Conservation (phyloP, 192 early-diverging fungal genomes). For the Coemansia sp. region DNA sequence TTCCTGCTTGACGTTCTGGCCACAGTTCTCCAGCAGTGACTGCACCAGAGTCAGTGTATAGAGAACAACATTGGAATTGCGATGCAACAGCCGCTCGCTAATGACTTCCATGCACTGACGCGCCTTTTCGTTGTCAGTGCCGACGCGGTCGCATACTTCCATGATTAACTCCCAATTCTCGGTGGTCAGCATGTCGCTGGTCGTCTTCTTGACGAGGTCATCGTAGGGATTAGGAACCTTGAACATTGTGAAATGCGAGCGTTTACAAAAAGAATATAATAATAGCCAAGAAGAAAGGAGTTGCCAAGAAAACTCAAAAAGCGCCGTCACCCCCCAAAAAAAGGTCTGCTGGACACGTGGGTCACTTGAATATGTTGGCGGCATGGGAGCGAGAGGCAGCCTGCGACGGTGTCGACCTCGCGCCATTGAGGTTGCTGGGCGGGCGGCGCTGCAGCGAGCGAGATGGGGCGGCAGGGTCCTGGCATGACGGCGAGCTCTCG, state of each 20-base stretch:
- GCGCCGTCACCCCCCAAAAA: neutral
- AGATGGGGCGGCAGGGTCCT: neutral
- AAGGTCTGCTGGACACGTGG: constrained; percentile 7
- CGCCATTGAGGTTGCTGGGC: neutral
- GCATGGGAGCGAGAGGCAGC: neutral
- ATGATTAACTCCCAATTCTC: constrained; percentile 92
- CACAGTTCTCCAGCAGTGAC: constrained; percentile 89
- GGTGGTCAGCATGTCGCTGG: constrained; percentile 84
- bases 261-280: neutral
- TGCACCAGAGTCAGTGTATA: constrained; percentile 77
- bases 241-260: constrained; percentile 30
- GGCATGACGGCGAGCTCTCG: neutral
- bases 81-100: constrained; percentile 67
- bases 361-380: constrained; percentile 31
- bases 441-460: constrained; percentile 1
- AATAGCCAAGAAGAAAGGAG: constrained; percentile 1
- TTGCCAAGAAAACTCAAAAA: neutral
- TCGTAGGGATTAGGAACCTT: constrained; percentile 50
- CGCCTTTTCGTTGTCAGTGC: constrained; percentile 49
- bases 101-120: constrained; percentile 68
- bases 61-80: constrained; percentile 81
- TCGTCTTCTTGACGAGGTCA: constrained; percentile 68
- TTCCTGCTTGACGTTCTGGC: constrained; percentile 72
- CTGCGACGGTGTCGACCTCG: neutral
- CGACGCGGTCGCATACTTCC: constrained; percentile 69